phyloP scores from a whole-genome alignment of 495 filamentous ascomycete genomes.

The Podospora pseudocomata region DNA sequence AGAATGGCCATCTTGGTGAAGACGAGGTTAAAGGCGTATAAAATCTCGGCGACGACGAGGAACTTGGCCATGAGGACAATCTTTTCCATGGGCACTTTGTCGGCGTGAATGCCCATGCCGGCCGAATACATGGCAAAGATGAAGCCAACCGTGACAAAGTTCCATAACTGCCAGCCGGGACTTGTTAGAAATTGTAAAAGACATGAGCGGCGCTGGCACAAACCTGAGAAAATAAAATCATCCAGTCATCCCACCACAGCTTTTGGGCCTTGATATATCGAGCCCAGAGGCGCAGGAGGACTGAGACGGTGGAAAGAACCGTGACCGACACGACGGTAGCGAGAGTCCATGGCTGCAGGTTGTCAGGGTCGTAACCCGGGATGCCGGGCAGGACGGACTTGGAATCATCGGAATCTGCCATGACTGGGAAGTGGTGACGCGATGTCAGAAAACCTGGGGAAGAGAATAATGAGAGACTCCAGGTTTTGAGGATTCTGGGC shows the following conservation, averaged over 20 bases:
- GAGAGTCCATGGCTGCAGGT: conserved; percentile 18
- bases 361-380: conserved; percentile 13
- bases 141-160: conserved; percentile 13
- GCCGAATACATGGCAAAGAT: conserved; percentile 16
- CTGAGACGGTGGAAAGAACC: not conserved
- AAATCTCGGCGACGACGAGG: conserved; percentile 14
- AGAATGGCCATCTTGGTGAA: conserved; percentile 14
- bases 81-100: conserved; percentile 10
- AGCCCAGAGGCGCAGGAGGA: conserved; percentile 2
- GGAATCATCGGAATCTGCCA: not conserved
- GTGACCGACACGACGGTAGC: conserved; percentile 11
- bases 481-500: not conserved
- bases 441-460: not conserved
- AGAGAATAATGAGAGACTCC: not conserved
- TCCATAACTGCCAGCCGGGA: conserved; percentile 7
- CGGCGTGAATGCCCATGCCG: conserved; percentile 18
- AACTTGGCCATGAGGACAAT: conserved; percentile 16
- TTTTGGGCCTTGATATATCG: conserved; percentile 12
- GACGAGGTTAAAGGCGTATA: conserved; percentile 15
- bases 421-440: not conserved
- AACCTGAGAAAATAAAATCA: conserved; percentile 16
- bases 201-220: not conserved
- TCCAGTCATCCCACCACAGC: conserved; percentile 18
- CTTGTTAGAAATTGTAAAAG: not conserved
- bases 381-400: not conserved